Percentiles rank a stretch among this genome's conserved stretches.
Evolutionary conservation across 2,329 filamentous ascomycete species (phyloP).

Genomic region (Thermomyces lanuginosus): DNA sequence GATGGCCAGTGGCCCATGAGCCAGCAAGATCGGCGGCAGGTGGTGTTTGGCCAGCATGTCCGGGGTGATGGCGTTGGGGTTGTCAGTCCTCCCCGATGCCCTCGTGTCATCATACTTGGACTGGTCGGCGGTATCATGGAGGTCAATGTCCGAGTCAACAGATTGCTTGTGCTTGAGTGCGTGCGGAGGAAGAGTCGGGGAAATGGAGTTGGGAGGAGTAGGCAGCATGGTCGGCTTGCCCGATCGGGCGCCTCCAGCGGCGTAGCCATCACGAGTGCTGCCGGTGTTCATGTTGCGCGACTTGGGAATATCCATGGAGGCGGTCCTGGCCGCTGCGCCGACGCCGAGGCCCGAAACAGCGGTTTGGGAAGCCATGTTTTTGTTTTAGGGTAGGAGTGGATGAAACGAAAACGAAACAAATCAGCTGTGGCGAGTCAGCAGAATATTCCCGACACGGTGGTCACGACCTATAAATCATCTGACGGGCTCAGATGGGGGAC

Average conservation of each 20-base stretch:
- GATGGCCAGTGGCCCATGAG: constrained; percentile 81
- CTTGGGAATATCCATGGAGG: constrained; percentile 34
- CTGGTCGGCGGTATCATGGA: constrained; percentile 51
- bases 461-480: too few species aligned
- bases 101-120: constrained; percentile 26
- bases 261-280: constrained; percentile 21
- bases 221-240: constrained; percentile 41
- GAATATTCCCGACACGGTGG: too few species aligned
- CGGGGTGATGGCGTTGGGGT: constrained; percentile 68
- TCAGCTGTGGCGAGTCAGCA: constrained; percentile 6
- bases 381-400: constrained; percentile 1
- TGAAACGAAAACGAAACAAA: background rate
- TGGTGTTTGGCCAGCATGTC: constrained; percentile 75
- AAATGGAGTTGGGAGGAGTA: constrained; percentile 91
- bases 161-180: constrained; percentile 50
- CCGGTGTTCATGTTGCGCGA: constrained; percentile 20
- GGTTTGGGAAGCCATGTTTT: constrained; percentile 29
- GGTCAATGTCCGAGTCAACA: constrained; percentile 74
- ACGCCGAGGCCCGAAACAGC: constrained; percentile 31
- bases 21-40: constrained; percentile 75
- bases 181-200: constrained; percentile 68
- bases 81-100: constrained; percentile 43
- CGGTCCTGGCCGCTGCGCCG: constrained; percentile 35
- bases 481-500: constrained; percentile 1
- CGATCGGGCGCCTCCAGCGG: constrained; percentile 18